These are phyloP conservation scores for Musa beccarii DNA, from an alignment of 176 grass and related monocot species.

Conservation along the genomic window DNA sequence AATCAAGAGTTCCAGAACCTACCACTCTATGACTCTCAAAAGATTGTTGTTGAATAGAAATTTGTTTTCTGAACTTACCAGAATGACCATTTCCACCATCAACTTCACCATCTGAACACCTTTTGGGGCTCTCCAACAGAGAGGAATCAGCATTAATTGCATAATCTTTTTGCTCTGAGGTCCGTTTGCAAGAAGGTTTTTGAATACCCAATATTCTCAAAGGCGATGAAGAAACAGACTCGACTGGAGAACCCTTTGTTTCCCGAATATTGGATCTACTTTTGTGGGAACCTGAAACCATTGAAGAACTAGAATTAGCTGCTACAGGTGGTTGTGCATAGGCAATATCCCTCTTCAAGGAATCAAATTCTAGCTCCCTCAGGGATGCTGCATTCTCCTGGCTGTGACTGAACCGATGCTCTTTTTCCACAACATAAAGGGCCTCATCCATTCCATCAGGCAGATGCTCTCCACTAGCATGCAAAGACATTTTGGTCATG, in stretches of 20 bases:
- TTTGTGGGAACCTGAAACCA: conserved; percentile 44
- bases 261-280: conserved; percentile 48
- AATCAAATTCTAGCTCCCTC: conserved; percentile 25
- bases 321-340: conserved; percentile 28
- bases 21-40: neutral
- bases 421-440: neutral
- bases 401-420: conserved; percentile 6
- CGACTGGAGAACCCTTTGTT: conserved; percentile 51
- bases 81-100: conserved; percentile 14
- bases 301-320: conserved; percentile 55
- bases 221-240: conserved; percentile 77
- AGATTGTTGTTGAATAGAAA: neutral
- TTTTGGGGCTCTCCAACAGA: conserved; percentile 34
- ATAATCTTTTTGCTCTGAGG: conserved; percentile 8
- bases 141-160: conserved; percentile 41
- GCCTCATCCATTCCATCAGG: conserved; percentile 30
- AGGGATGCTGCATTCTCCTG: conserved; percentile 24
- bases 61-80: neutral
- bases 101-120: conserved; percentile 42
- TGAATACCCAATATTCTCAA: conserved; percentile 26
- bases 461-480: conserved; percentile 18
- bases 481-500: conserved; percentile 5
- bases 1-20: neutral
- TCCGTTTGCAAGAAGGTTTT: conserved; percentile 5
- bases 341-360: conserved; percentile 22